Evolutionary conservation across 2,329 filamentous ascomycete species (phyloP).

Genomic region (Drechslerella coelobrocha): DNA sequence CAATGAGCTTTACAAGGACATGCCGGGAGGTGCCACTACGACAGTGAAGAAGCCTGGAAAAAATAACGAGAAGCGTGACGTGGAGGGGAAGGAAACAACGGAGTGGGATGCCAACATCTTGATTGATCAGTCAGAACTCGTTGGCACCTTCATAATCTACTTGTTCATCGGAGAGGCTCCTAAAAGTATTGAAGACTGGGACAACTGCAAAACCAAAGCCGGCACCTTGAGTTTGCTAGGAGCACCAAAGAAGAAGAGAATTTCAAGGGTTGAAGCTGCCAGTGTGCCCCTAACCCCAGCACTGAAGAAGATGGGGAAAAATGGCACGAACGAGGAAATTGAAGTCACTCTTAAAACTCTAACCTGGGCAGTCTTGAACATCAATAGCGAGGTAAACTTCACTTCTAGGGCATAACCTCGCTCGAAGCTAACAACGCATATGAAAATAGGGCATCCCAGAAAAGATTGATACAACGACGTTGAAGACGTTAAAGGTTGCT

Average conservation of each 20-base stretch:
- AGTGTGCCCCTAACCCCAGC: conserved; percentile 24
- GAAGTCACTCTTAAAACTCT: conserved; percentile 19
- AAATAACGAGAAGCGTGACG: not conserved
- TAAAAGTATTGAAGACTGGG: conserved; percentile 17
- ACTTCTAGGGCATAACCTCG: not conserved
- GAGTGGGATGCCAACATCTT: conserved; percentile 53
- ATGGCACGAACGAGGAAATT: conserved; percentile 7
- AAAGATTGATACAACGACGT: conserved; percentile 21
- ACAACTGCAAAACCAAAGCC: conserved; percentile 10
- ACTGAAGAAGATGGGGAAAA: conserved; percentile 21
- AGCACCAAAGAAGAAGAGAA: conserved; percentile 10
- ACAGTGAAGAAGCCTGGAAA: not conserved
- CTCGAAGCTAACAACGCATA: not conserved
- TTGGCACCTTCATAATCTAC: conserved; percentile 42
- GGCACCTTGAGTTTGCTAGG: conserved; percentile 34
- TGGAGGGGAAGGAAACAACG: conserved; percentile 6
- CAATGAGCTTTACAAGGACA: conserved; percentile 49
- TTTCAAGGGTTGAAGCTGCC: conserved; percentile 19
- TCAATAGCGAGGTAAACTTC: conserved; percentile 16
- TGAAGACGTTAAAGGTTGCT: conserved; percentile 38
- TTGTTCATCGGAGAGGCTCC: conserved; percentile 35
- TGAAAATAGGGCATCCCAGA: conserved; percentile 15
- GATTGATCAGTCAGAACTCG: conserved; percentile 52
- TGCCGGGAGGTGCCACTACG: conserved; percentile 4
- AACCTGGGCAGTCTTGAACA: conserved; percentile 26